Percentiles rank a stretch among this genome's conserved stretches.
Conservation (phyloP, 441 rosid genomes). For the Pelargonium citronellum region DNA sequence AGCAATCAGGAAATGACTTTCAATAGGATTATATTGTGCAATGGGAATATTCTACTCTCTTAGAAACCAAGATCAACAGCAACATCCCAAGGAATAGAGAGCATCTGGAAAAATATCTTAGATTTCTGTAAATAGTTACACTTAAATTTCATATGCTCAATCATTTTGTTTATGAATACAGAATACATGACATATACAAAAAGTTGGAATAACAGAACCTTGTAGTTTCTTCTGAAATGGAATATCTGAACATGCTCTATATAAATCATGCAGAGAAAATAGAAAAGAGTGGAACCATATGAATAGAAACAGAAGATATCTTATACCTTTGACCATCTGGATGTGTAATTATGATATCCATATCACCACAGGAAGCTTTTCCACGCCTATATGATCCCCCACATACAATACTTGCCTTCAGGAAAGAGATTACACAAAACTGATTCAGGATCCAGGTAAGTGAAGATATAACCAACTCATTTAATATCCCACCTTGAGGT, state of each 20-base stretch:
- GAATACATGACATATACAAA: constrained; percentile 7
- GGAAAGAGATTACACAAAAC: constrained; percentile 17
- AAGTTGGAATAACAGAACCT: neutral
- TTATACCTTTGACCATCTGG: constrained; percentile 78
- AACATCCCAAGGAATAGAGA: constrained; percentile 3
- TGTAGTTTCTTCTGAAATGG: neutral
- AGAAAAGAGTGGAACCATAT: neutral
- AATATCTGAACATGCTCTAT: neutral
- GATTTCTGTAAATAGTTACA: neutral
- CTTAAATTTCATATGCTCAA: neutral
- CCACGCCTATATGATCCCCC: constrained; percentile 98
- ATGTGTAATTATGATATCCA: constrained; percentile 79
- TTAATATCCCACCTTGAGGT: too few relatives aligned
- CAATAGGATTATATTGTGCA: too few relatives aligned
- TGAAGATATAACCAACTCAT: too few relatives aligned
- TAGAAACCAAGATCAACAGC: constrained; percentile 9
- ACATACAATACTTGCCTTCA: constrained; percentile 65
- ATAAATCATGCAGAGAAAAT: constrained; percentile 5
- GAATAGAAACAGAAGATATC: neutral
- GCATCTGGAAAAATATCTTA: neutral
- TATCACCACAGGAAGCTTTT: constrained; percentile 84
- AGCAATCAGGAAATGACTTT: neutral
- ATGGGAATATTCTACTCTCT: neutral
- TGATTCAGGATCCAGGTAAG: neutral
- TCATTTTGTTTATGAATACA: neutral